Evolutionary conservation across 2,329 filamentous ascomycete species (phyloP).

Genomic region (Madurella fahalii): DNA sequence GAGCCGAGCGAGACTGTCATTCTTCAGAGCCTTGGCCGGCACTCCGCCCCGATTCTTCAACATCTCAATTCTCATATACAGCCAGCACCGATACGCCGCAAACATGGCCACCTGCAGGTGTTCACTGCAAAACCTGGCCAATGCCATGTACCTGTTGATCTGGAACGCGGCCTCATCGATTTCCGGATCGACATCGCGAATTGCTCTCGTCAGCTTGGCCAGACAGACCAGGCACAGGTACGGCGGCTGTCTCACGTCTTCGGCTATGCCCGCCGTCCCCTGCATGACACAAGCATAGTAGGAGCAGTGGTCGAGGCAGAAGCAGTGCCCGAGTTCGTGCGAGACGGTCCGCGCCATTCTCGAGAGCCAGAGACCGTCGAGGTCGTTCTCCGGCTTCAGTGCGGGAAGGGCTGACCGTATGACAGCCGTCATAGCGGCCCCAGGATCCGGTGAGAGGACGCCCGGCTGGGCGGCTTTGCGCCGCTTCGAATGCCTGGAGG

Average conservation of each 20-base stretch:
- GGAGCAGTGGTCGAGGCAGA: constrained; percentile 62
- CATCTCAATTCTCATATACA: constrained; percentile 26
- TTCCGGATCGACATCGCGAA: constrained; percentile 27
- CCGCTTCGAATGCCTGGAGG: constrained; percentile 9
- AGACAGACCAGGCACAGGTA: constrained; percentile 59
- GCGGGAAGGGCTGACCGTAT: too few species aligned
- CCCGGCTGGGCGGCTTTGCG: too few species aligned
- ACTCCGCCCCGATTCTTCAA: neutral
- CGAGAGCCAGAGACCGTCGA: constrained; percentile 52
- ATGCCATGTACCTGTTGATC: constrained; percentile 36
- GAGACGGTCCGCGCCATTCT: constrained; percentile 53
- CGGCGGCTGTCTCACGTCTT: constrained; percentile 59
- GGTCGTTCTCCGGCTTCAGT: constrained; percentile 12
- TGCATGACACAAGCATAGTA: constrained; percentile 65
- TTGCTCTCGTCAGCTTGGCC: constrained; percentile 44
- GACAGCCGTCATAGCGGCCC: too few species aligned
- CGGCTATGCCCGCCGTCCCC: constrained; percentile 50
- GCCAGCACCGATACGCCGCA: constrained; percentile 43
- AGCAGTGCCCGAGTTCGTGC: constrained; percentile 65
- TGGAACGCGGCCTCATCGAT: constrained; percentile 24
- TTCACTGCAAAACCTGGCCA: constrained; percentile 40
- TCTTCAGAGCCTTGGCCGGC: neutral
- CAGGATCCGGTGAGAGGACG: too few species aligned
- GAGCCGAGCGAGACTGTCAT: too few species aligned
- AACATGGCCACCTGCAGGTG: constrained; percentile 42